These are phyloP conservation scores for Umbilicus rupestris DNA, from an alignment of 164 flowering plant genomes.

Conservation along the genomic window DNA sequence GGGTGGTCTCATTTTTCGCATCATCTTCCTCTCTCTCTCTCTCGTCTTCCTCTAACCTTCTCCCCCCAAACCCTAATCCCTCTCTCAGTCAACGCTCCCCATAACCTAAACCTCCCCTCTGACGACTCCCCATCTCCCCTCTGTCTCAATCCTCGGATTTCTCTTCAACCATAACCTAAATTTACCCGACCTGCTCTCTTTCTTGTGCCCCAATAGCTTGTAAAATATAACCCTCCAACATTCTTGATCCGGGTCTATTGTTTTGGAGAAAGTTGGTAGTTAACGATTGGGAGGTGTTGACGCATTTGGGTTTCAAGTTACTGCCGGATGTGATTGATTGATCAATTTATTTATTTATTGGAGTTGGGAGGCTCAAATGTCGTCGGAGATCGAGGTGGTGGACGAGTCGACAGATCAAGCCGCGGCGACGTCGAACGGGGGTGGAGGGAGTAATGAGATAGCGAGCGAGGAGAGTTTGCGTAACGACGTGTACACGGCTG, in stretches of 20 bases:
- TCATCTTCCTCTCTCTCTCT: constrained; percentile 27
- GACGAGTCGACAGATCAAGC: constrained; percentile 46
- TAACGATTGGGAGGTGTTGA: neutral
- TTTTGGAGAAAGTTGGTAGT: no score
- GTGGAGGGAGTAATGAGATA: constrained; percentile 10
- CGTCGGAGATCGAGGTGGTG: constrained; percentile 89
- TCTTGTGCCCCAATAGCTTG: constrained; percentile 5
- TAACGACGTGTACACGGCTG: constrained; percentile 88
- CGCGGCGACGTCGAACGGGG: constrained; percentile 16
- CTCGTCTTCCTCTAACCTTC: constrained; percentile 28
- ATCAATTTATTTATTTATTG: neutral
- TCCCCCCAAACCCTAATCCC: constrained; percentile 30
- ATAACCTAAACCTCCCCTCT: constrained; percentile 38
- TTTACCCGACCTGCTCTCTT: constrained; percentile 45
- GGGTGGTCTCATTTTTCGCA: constrained; percentile 22
- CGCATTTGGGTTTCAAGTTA: neutral
- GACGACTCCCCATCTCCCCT: constrained; percentile 27
- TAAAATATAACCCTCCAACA: constrained; percentile 22
- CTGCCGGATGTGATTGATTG: neutral
- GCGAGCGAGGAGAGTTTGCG: constrained; percentile 39
- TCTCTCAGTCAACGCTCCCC: constrained; percentile 37
- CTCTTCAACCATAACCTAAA: constrained; percentile 31
- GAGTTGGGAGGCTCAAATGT: constrained; percentile 23
- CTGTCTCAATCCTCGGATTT: constrained; percentile 34
- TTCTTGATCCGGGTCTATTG: constrained; percentile 20